A percentile compares a stretch with the other conserved stretches of the same genome.
phyloP scores from a whole-genome alignment of 768 basidiomycete species.

The Neoboletus magnificus region DNA sequence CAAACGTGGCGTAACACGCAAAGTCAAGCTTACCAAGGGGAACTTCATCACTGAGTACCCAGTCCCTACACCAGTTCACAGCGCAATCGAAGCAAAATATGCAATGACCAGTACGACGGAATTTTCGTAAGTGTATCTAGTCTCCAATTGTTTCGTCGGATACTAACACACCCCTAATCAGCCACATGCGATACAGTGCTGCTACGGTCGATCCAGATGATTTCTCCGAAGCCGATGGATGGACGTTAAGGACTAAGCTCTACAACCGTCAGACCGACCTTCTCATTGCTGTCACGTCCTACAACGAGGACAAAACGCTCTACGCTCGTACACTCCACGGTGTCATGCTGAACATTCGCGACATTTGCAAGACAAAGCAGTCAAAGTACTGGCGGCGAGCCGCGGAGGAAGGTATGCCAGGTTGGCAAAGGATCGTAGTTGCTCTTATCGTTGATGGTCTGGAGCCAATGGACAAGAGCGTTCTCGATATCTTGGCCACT shows the following conservation, averaged over 20 bases:
- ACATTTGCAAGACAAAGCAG: conserved; percentile 95
- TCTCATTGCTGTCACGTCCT: conserved; percentile 90
- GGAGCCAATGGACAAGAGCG: conserved; percentile 93
- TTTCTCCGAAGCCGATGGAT: conserved; percentile 75
- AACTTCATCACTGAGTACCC: conserved; percentile 90
- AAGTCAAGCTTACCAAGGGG: conserved; percentile 89
- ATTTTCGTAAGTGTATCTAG: conserved; percentile 67
- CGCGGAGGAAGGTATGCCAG: conserved; percentile 80
- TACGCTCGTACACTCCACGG: conserved; percentile 90
- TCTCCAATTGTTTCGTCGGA: neutral
- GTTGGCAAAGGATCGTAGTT: conserved; percentile 90
- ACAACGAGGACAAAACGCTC: conserved; percentile 91
- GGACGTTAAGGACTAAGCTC: conserved; percentile 76
- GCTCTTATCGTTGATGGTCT: conserved; percentile 91
- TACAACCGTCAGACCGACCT: conserved; percentile 91
- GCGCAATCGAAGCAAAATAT: conserved; percentile 81
- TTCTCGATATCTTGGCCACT: conserved; percentile 84
- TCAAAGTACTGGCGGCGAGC: conserved; percentile 86
- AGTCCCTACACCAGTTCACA: conserved; percentile 80
- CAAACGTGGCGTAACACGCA: conserved; percentile 90
- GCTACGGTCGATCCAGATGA: conserved; percentile 92
- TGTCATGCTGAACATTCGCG: conserved; percentile 96
- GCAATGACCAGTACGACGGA: conserved; percentile 72
- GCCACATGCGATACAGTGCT: conserved; percentile 92
- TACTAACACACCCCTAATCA: conserved; percentile 15